Base-by-base conservation (phyloP, 805 yeast genomes). In the Lipomyces sp. region DNA sequence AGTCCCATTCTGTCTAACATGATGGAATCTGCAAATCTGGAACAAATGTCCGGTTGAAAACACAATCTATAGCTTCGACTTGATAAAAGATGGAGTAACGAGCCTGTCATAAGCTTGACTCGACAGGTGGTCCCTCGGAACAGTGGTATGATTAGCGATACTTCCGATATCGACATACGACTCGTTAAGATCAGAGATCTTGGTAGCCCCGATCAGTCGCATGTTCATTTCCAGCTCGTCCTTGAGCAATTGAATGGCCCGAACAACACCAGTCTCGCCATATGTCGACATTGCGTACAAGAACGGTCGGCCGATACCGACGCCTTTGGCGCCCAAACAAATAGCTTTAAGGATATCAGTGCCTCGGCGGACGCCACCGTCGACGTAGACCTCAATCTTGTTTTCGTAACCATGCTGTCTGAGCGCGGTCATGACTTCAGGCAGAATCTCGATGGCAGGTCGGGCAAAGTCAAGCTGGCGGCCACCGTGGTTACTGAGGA, bases 401-500 rank as follows among this genome's bases (percentile, higher is more conserved):
- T 82, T 79, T 60, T 78, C 67, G 64, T 75, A 71, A 10, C 75
- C 73, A 29, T 73, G 73, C 56, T 68, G 65, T 39, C 73, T 66
- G 24, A 77, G 74, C 29, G 75, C 75, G n/a, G 86, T 87, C 81
- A 84, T 84, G 2, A 87, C 84, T 68, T 90, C 97, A 3, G 89
- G 90, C 59, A 92, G 79, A 3, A 90, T 85, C 70, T 81, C 83
- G 45, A 92, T 81, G 1, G 93, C 89, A 0, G 96, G 86, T n/a
- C 90, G 83, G 0, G 96, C 82, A 73, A 85, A 90, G 77, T 92
- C 97, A 64, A 92, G 80, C 77, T 91, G 97, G 68, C 97, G 82
- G 53, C 97, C 97, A 67, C 97, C 97, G 78, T 91, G 97, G 75
- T 91, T 92, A 1, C 96, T 90, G 60, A 91, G 73, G 3, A 92